These are phyloP conservation scores for Kuraishia molischiana DNA, from an alignment of 805 yeast species.

Conservation along the genomic window DNA sequence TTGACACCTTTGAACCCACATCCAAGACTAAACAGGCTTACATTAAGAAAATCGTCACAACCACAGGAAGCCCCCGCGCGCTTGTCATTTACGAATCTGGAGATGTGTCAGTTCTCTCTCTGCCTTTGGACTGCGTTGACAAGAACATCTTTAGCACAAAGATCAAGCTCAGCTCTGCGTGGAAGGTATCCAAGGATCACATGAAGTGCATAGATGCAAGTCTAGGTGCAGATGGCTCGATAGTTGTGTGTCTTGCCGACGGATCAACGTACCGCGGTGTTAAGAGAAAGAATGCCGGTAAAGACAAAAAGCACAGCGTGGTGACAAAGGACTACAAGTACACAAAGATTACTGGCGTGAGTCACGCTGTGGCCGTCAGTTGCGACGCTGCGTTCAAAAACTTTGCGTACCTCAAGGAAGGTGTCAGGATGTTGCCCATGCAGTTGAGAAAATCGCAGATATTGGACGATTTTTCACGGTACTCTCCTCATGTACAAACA, in stretches of 20 bases:
- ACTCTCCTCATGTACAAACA: constrained; percentile 30
- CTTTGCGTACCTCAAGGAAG: constrained; percentile 60
- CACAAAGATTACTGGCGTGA: constrained; percentile 39
- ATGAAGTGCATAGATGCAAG: constrained; percentile 59
- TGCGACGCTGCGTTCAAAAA: constrained; percentile 60
- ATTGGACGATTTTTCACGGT: constrained; percentile 38
- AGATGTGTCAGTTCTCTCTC: constrained; percentile 32
- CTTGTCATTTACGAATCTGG: constrained; percentile 52
- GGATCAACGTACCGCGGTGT: constrained; percentile 54
- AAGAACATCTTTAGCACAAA: constrained; percentile 28
- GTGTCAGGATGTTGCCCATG: constrained; percentile 49
- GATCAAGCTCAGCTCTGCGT: constrained; percentile 37
- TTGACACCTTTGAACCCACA: constrained; percentile 46
- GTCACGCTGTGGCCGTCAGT: constrained; percentile 48
- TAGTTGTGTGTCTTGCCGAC: constrained; percentile 54
- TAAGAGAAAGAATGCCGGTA: constrained; percentile 13
- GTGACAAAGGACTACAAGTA: constrained; percentile 34
- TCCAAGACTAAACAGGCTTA: constrained; percentile 29
- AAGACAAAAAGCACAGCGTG: not conserved
- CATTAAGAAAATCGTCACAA: constrained; percentile 22
- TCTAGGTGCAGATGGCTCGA: constrained; percentile 56
- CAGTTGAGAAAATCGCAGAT: constrained; percentile 36
- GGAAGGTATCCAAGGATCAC: constrained; percentile 54
- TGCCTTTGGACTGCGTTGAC: constrained; percentile 13
- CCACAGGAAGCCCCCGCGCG: constrained; percentile 30